phyloP scores from a whole-genome alignment of 2,329 filamentous ascomycete species.

The Chaetomium olivaceum region DNA sequence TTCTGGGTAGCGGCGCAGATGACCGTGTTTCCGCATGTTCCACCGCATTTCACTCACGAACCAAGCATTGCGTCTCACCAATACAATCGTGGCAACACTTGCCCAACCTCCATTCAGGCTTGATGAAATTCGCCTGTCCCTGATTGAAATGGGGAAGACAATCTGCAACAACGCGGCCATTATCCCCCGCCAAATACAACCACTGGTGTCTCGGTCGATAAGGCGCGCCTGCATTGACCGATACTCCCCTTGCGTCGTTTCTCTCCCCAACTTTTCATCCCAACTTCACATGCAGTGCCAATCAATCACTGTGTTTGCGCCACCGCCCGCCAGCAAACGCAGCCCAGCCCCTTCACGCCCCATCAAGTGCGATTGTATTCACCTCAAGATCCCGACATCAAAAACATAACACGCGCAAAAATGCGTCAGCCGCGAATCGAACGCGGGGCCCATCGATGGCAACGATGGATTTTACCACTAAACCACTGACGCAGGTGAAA shows the following conservation, averaged over 20 bases:
- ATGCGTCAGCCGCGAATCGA: slow-evolving; percentile 35
- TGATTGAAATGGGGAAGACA: background rate
- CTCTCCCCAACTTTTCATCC: background rate
- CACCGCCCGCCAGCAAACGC: background rate
- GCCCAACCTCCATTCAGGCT: background rate
- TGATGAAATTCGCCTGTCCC: background rate
- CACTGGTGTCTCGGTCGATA: background rate
- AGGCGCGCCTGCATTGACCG: background rate
- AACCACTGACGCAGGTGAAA: slow-evolving; percentile 43
- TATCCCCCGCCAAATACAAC: background rate
- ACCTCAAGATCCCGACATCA: background rate
- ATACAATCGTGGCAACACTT: background rate
- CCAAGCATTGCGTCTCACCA: background rate
- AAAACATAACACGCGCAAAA: background rate
- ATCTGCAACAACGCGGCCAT: background rate
- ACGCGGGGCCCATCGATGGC: slow-evolving; percentile 50
- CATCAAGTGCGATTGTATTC: background rate
- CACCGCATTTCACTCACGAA: background rate
- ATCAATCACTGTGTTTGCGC: background rate
- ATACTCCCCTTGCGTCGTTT: background rate
- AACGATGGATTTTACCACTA: slow-evolving; percentile 57
- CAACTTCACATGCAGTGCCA: background rate
- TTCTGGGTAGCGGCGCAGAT: background rate
- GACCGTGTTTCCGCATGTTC: background rate
- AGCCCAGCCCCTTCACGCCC: background rate